Base-by-base conservation (phyloP, 176 grass and related monocot species). In the Juncus inflexus region DNA sequence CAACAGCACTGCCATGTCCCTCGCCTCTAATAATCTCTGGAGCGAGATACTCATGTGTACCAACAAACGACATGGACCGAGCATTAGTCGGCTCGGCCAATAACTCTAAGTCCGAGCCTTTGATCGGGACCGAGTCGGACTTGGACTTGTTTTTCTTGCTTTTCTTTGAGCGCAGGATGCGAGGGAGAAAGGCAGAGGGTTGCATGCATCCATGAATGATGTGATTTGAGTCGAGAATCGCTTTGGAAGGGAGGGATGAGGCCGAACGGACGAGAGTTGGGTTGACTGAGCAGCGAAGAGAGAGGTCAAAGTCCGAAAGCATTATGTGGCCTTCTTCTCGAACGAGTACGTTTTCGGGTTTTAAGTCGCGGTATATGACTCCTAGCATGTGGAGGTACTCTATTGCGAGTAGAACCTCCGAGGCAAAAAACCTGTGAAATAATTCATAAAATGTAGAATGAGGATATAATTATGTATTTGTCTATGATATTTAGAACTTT, bases 311-410 rank as follows among this genome's bases (percentile, higher is more conserved):
- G 58, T 96, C 91, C 43, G 91, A 96, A 52, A 96, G 87, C 91
- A 96, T 90, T 50, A 96, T 87, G 78, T 96, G 91, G 13, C 91
- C 91, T 54, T 78, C 91, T 43, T 87, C 86, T 56, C 86, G 67
- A 2, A 90, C 91, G 1, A 90, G 81, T 53, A 96, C 87, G 63
- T 90, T 96, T 68, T 96, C 91, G 0, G 87, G 91, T 60, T 95
- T 95, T 50, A 95, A 79, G 77, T 95, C 86, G 4, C 86, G 67
- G 74, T 95, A 95, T 54, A 95, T 83, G 3, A 95, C 80, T 5
- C 90, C 90, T 16, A 95, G 75, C 90, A 95, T 95, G 86, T 95
- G 90, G 57, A 95, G 66, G 83, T 95, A 95, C 74, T 95, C 90
- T 0, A 95, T 80, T 5, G 90, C 90, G 0, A 95, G 86, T 54